A percentile compares a stretch with the other conserved stretches of the same genome.
Conservation (phyloP, 208 protist species). For the Endotrypanum monterogeii region DNA sequence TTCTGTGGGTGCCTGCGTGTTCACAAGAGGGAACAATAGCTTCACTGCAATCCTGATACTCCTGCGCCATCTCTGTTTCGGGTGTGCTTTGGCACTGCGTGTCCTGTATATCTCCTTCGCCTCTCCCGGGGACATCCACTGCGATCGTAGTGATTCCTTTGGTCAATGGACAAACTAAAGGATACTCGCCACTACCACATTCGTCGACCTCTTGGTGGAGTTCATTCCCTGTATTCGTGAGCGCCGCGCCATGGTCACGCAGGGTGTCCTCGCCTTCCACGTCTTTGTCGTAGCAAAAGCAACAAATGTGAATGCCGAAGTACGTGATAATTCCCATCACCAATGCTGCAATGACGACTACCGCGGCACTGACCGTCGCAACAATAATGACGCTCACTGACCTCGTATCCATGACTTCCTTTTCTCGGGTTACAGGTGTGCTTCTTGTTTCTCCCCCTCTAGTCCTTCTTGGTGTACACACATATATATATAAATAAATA, state of each 20-base stretch:
- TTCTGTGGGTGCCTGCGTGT: neutral
- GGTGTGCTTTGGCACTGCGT: neutral
- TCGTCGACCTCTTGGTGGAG: neutral
- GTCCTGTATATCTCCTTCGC: neutral
- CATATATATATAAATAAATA: no score
- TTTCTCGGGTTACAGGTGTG: neutral
- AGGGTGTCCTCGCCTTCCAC: neutral
- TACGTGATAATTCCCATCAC: neutral
- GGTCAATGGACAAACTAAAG: neutral
- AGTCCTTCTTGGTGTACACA: no score
- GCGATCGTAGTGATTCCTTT: neutral
- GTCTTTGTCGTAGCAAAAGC: neutral
- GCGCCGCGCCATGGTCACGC: neutral
- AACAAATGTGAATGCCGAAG: constrained; percentile 1
- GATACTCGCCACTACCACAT: no score
- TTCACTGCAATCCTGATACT: neutral
- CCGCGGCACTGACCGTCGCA: no score
- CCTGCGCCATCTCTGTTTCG: neutral
- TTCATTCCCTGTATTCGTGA: neutral
- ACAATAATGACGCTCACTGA: neutral
- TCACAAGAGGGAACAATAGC: neutral
- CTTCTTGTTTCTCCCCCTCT: no score
- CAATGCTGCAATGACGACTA: neutral
- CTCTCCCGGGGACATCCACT: neutral
- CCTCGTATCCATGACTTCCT: neutral